Percentiles rank a stretch among this genome's conserved stretches.
phyloP scores from a whole-genome alignment of 331 rosid species.

The Malus hybrid region DNA sequence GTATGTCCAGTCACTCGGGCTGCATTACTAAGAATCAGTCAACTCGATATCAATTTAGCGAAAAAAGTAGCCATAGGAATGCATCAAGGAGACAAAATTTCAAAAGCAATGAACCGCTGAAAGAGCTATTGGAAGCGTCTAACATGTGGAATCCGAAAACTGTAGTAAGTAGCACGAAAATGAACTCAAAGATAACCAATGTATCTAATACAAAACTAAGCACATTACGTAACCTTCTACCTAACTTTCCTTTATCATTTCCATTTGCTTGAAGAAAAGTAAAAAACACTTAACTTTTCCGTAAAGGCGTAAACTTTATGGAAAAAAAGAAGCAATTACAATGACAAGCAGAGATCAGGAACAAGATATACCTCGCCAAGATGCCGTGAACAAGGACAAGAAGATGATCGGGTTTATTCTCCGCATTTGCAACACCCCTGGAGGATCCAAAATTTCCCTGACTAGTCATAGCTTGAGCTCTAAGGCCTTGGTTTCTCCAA shows the following conservation, averaged over 20 bases:
- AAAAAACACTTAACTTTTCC: not conserved
- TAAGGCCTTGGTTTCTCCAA: conserved; percentile 45
- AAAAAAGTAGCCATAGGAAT: not conserved
- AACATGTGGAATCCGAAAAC: not conserved
- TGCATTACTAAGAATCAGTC: conserved; percentile 40
- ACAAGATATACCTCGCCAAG: conserved; percentile 63
- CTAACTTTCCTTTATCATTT: not conserved
- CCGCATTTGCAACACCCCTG: conserved; percentile 23
- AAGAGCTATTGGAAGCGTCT: not conserved
- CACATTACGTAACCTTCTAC: not conserved
- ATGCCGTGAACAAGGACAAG: conserved; percentile 98
- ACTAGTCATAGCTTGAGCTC: conserved; percentile 60
- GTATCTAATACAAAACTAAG: not conserved
- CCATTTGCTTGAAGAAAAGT: not conserved
- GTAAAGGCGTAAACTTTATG: not conserved
- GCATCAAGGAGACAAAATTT: not conserved
- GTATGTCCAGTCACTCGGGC: conserved; percentile 91
- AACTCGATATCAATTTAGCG: conserved; percentile 5
- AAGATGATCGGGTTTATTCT: conserved; percentile 74
- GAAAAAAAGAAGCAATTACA: not conserved
- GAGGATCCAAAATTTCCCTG: conserved; percentile 38
- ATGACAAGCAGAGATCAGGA: not conserved
- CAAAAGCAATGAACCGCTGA: not conserved
- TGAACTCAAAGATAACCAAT: not conserved
- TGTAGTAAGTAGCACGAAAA: not conserved